Conservation (phyloP, 768 basidiomycete species). For the Albatrellus ellisii region DNA sequence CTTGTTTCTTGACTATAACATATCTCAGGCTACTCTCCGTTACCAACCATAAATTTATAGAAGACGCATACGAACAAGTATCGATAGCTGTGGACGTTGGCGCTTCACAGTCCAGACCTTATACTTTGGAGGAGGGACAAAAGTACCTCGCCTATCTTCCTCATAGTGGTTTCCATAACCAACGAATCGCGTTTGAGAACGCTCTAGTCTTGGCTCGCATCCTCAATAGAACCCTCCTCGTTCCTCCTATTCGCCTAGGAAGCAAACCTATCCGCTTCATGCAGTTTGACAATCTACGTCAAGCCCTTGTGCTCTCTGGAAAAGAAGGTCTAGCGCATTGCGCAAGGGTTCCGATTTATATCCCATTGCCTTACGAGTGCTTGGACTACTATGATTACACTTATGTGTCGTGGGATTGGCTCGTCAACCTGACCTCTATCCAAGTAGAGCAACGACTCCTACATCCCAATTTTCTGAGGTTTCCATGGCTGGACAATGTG, state of each 20-base stretch:
- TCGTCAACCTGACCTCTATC: slow-evolving; percentile 40
- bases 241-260: slow-evolving; percentile 67
- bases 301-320: slow-evolving; percentile 23
- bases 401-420: slow-evolving; percentile 54
- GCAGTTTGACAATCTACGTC: slow-evolving; percentile 35
- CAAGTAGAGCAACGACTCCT: slow-evolving; percentile 28
- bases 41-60: no score
- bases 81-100: no score
- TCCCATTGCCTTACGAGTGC: slow-evolving; percentile 39
- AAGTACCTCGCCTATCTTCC: slow-evolving; percentile 63
- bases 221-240: slow-evolving; percentile 64
- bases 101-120: background rate
- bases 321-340: slow-evolving; percentile 45
- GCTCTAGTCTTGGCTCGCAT: slow-evolving; percentile 58
- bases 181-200: slow-evolving; percentile 79
- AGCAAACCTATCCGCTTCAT: slow-evolving; percentile 45
- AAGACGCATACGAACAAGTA: no score
- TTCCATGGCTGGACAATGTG: slow-evolving; percentile 30
- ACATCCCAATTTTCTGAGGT: slow-evolving; percentile 36
- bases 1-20: background rate
- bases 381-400: slow-evolving; percentile 47
- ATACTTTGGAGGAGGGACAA: background rate
- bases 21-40: background rate
- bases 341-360: slow-evolving; percentile 20
- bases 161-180: slow-evolving; percentile 79